phyloP scores from a whole-genome alignment of 2,329 filamentous ascomycete species.

The Alternaria brassicae region DNA sequence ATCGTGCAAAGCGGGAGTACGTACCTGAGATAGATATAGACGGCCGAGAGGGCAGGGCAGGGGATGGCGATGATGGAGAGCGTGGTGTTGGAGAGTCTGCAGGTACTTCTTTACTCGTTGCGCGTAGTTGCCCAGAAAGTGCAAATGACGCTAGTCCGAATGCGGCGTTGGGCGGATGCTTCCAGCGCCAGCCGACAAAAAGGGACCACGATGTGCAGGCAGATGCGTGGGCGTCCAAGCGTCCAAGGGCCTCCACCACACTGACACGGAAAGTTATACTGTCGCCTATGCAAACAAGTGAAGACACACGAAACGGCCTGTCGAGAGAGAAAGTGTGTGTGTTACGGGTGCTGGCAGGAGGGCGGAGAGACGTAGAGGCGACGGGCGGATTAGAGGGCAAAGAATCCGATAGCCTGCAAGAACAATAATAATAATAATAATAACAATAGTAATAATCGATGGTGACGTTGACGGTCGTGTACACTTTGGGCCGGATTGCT shows the following conservation, averaged over 20 bases:
- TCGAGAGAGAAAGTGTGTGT: not conserved
- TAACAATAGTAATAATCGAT: not conserved
- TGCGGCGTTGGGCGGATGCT: constrained; percentile 32
- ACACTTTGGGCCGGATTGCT: constrained; percentile 5
- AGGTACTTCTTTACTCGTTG: constrained; percentile 49
- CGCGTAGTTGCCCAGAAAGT: constrained; percentile 42
- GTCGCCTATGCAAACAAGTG: constrained; percentile 12
- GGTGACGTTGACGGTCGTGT: constrained; percentile 11
- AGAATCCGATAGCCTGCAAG: not conserved
- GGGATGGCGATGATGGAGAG: constrained; percentile 38
- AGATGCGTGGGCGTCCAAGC: constrained; percentile 29
- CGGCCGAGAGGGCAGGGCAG: constrained; percentile 33
- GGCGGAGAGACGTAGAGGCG: not conserved
- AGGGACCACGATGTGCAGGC: constrained; percentile 26
- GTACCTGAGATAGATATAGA: constrained; percentile 42
- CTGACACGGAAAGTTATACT: constrained; percentile 5
- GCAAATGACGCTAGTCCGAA: constrained; percentile 35
- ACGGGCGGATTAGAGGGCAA: not conserved
- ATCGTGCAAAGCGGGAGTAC: constrained; percentile 27
- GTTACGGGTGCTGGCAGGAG: not conserved
- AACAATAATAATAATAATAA: no score
- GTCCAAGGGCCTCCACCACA: constrained; percentile 11
- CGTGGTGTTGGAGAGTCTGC: constrained; percentile 44
- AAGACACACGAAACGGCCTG: not conserved
- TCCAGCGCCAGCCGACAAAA: constrained; percentile 16